Evolutionary conservation across 495 filamentous ascomycete genomes (phyloP).

Genomic region (Talaromyces adpressus): DNA sequence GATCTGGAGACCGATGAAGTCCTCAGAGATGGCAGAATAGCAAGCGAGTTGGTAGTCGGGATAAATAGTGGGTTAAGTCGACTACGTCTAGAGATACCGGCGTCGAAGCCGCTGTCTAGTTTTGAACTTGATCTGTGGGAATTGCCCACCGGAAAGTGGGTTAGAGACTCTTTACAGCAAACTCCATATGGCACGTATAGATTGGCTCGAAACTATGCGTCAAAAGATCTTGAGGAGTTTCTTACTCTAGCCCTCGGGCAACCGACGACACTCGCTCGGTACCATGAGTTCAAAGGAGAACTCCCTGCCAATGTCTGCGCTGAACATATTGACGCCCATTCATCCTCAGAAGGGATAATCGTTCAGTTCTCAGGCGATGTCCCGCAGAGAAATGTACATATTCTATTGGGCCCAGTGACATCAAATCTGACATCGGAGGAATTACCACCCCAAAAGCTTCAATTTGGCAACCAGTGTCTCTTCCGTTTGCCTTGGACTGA

Average conservation of each 20-base stretch:
- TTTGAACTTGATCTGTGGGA: neutral
- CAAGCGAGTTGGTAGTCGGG: neutral
- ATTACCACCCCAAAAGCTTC: neutral
- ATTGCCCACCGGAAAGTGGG: conserved; percentile 2
- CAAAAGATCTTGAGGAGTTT: neutral
- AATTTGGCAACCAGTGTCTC: conserved; percentile 1
- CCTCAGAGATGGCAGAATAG: neutral
- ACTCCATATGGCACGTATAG: neutral
- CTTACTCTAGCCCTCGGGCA: neutral
- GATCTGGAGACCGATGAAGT: neutral
- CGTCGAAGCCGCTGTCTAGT: neutral
- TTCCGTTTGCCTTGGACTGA: neutral
- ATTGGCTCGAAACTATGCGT: neutral
- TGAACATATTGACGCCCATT: neutral
- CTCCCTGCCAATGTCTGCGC: neutral
- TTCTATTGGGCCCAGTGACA: neutral
- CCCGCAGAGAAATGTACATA: neutral
- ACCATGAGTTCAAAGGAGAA: conserved; percentile 1
- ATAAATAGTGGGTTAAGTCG: neutral
- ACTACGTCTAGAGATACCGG: neutral
- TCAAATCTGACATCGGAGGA: neutral
- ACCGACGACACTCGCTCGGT: conserved; percentile 4
- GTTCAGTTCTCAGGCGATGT: conserved; percentile 4
- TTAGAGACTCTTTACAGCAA: conserved; percentile 5
- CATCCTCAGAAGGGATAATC: neutral